Base-by-base conservation (phyloP, 2,329 filamentous ascomycete species). In the Aspergillus chevalieri region DNA sequence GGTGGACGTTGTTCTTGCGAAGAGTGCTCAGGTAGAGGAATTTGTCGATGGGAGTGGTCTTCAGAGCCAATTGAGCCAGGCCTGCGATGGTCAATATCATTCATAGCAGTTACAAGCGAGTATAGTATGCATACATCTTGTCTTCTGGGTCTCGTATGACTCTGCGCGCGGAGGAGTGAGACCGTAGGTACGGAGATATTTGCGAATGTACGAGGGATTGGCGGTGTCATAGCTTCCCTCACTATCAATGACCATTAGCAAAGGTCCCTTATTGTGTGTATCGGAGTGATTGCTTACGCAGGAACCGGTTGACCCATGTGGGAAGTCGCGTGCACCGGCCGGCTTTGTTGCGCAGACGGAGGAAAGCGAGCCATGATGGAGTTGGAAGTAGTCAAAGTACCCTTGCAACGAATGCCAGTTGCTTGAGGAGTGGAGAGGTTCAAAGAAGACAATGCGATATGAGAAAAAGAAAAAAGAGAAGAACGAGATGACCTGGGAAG, bases 151-250 rank as follows among this genome's bases (percentile, higher is more conserved):
- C 54, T 77, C 74, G 56, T 76, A 75, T 52, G 65, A 69, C 56
- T 77, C 74, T 43, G 73, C 68, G 47, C 71, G 71, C 43, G 74
- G 74, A 56, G 74, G 74, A 51, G 73, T 75, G 51, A 77, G 65
- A 47, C 74, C 74, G 57, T 77, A 76, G 15, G 74, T 76, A 55
- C 73, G 72, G 52, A 77, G 69, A 62, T 76, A 77, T 57, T 75
- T 77, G 65, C 74, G 74, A 43, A 76, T 74, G 49, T 75, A 73
- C 42, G 71, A 59, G 34, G 74, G 73, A 57, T 76, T 74, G 52
- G 74, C 72, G 44, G 74, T 77, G 54, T 77, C 74, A 52, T 70
- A 76, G 59, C 75, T 73, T 43, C 68, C 66, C 8, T 72, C 69
- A 52, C 70, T 73, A 52, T 12, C 10, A 30, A 30, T 12, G 26